phyloP scores from a whole-genome alignment of 2,329 filamentous ascomycete species.

The Ophiostoma perfectum region DNA sequence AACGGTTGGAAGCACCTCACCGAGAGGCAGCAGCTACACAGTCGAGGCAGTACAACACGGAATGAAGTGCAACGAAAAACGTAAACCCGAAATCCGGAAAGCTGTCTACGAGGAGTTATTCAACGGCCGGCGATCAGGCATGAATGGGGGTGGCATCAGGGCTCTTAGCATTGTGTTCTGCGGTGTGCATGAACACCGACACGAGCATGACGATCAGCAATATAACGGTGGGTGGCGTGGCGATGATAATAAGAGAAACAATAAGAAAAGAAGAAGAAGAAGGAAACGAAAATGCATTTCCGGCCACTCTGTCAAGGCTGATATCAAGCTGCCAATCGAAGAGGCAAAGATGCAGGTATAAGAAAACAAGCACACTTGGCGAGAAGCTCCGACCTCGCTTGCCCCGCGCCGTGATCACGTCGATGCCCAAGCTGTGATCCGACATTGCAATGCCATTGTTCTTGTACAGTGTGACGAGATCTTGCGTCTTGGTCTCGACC shows the following conservation, averaged over 20 bases:
- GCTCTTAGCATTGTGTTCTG: neutral
- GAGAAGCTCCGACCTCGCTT: neutral
- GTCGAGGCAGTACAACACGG: no score
- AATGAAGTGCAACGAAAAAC: no score
- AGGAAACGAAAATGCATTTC: neutral
- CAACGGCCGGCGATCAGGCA: conserved; percentile 4
- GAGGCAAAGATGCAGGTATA: no score
- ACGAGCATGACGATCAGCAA: conserved; percentile 4
- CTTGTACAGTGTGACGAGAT: neutral
- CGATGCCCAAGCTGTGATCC: neutral
- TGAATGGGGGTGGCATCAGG: neutral
- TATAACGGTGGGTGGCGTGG: neutral
- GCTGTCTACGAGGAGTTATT: neutral
- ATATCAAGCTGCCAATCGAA: no score
- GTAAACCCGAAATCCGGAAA: neutral
- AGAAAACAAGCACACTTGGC: conserved; percentile 4
- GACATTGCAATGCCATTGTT: neutral
- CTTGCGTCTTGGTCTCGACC: neutral
- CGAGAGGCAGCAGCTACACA: neutral
- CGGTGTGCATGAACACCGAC: neutral
- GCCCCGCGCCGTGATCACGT: neutral
- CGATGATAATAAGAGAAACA: no score
- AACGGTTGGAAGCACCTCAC: neutral
- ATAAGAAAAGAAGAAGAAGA: no score
- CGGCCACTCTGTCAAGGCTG: no score